Evolutionary conservation across 441 rosid species (phyloP), one percentile per base, ranked within the genome.

Genomic region (Theobroma grandiflorum): DNA sequence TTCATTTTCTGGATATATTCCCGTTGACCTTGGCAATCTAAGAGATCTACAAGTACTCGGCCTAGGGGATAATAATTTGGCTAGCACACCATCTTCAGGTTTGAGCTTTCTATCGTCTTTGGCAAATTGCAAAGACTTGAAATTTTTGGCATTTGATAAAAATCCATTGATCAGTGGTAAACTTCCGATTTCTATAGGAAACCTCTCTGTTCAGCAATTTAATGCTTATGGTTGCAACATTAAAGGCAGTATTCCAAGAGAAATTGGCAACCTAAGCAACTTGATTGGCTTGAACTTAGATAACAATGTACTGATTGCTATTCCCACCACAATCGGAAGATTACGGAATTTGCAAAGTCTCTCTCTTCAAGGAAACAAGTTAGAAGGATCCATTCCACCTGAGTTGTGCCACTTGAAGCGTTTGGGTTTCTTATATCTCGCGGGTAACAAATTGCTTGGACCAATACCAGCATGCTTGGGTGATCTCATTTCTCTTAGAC

Each of bases 291-390:
- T 81, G 50, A 2, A 16, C 11, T 15, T 80, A 14, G 37, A 2
- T 1, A 0, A 6, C 33, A 80, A 80, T 69, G 11, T 61, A 2
- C 42, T 75, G 10, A 10, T 1, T 0, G 83, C 2, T 2, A 58
- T 80, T 49, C 79, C 83, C 16, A 6, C 50, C 16, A 22, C 83
- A 37, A 20, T 80, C 0, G 76, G 71, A 43, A 14, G 50, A n/a
- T 45, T 80, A 38, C 1, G 6, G 18, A 58, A 57, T 0, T 55
- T 80, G 58, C 79, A 80, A 5, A 42, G 26, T 18, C 11, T 74
- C 15, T 31, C 67, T 7, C 58, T 70, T 49, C 0, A 0, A 0
- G 0, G 16, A 1, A 70, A 70, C n/a, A 49, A 9, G 35, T 18
- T 72, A 37, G n/a, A 53, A 37, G 63, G 64, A 37, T 18, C 63